Conservation (phyloP, 768 basidiomycete species). For the Agaricus bisporus region DNA sequence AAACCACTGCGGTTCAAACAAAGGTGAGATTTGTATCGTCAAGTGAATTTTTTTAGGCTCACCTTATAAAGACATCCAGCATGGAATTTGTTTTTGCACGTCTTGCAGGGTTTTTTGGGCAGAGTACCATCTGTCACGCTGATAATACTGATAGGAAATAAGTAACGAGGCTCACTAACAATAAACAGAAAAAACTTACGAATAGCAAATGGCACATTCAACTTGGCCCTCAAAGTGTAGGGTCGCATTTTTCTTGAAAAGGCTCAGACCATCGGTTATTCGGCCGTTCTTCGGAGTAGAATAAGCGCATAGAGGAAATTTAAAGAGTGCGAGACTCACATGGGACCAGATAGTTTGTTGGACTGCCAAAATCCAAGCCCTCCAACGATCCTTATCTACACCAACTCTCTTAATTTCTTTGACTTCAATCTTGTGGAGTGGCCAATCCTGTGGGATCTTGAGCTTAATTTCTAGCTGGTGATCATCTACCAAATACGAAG, state of each 20-base stretch:
- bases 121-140: constrained; percentile 83
- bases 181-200: constrained; percentile 40
- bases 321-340: constrained; percentile 38
- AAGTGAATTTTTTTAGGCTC: constrained; percentile 17
- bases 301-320: not conserved
- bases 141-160: constrained; percentile 58
- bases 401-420: constrained; percentile 79
- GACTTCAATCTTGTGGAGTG: constrained; percentile 83
- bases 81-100: constrained; percentile 93
- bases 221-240: constrained; percentile 94
- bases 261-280: constrained; percentile 77
- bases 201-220: constrained; percentile 96
- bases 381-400: constrained; percentile 85
- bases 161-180: not conserved
- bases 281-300: constrained; percentile 65
- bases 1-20: constrained; percentile 60
- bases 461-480: constrained; percentile 87
- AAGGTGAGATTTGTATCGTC: not conserved
- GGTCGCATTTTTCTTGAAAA: constrained; percentile 93
- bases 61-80: constrained; percentile 89
- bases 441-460: constrained; percentile 86
- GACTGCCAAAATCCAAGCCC: constrained; percentile 89
- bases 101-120: constrained; percentile 88
- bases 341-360: constrained; percentile 88
- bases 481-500: constrained; percentile 86